Conservation (phyloP, 495 filamentous ascomycete species). For the Beverwykella pulmonaria region DNA sequence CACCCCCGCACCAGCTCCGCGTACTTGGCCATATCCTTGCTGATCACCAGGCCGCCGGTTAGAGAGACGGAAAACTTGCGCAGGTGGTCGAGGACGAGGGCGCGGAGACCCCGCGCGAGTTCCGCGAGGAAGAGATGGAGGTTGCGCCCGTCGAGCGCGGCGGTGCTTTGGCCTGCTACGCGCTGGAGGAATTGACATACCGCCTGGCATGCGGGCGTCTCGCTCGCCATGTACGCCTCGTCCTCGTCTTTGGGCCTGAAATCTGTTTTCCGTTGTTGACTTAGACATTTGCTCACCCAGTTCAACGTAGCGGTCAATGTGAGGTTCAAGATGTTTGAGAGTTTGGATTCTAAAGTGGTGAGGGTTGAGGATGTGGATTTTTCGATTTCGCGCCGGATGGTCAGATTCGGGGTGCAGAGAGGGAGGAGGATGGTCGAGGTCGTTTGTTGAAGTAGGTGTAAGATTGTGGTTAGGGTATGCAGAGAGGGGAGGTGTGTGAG, state of each 20-base stretch:
- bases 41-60: constrained; percentile 90
- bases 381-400: constrained; percentile 86
- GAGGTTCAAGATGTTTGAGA: constrained; percentile 81
- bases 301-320: constrained; percentile 81
- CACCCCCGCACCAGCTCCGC: constrained; percentile 78
- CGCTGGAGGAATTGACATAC: constrained; percentile 76
- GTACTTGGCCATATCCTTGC: constrained; percentile 93
- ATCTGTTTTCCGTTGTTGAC: constrained; percentile 84
- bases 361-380: constrained; percentile 73
- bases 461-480: constrained; percentile 80
- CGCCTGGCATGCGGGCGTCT: constrained; percentile 81
- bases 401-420: constrained; percentile 83
- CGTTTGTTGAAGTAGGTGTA: constrained; percentile 88
- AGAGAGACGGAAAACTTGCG: constrained; percentile 90
- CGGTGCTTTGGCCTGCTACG: constrained; percentile 60
- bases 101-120: constrained; percentile 76
- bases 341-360: constrained; percentile 81
- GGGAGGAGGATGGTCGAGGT: constrained; percentile 89
- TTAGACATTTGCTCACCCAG: constrained; percentile 75
- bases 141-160: constrained; percentile 74
- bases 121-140: constrained; percentile 78
- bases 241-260: constrained; percentile 83
- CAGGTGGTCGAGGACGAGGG: constrained; percentile 84
- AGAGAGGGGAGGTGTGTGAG: constrained; percentile 78
- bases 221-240: constrained; percentile 13